phyloP scores from a whole-genome alignment of 176 grass and related monocot species.

The Pontederia crassipes region DNA sequence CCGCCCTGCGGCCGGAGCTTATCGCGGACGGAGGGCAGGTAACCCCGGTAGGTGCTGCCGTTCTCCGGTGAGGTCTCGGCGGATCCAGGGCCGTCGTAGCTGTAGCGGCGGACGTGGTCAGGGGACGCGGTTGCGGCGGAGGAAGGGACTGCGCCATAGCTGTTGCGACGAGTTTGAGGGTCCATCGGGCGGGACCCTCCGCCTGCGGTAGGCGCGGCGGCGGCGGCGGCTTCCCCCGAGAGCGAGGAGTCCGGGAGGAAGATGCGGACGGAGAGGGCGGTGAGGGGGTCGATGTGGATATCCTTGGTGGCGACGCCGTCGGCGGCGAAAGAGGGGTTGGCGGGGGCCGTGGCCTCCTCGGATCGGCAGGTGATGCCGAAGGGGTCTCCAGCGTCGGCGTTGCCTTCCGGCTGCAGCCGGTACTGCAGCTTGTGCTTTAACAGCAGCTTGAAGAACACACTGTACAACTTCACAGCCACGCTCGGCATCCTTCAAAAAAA shows the following conservation, averaged over 20 bases:
- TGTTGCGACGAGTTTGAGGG: conserved; percentile 8
- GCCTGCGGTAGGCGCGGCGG: background rate
- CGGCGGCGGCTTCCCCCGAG: conserved; percentile 37
- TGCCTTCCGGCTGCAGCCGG: background rate
- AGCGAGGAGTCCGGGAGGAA: conserved; percentile 49
- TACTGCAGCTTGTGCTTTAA: conserved; percentile 71
- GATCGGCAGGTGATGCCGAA: conserved; percentile 56
- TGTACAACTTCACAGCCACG: conserved; percentile 88
- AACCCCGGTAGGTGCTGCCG: background rate
- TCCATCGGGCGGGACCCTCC: background rate
- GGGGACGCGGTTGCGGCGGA: conserved; percentile 25
- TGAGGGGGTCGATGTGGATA: conserved; percentile 68
- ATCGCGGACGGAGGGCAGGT: background rate
- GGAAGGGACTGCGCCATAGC: conserved; percentile 51
- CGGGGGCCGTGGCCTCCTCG: conserved; percentile 57
- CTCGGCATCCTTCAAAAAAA: conserved; percentile 46
- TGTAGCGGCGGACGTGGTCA: conserved; percentile 1
- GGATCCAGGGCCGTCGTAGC: background rate
- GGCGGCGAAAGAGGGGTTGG: conserved; percentile 49
- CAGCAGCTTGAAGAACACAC: conserved; percentile 93
- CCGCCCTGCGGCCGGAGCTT: background rate
- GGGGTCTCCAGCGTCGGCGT: background rate
- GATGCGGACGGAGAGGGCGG: conserved; percentile 53
- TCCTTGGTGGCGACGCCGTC: conserved; percentile 77
- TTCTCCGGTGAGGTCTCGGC: background rate